phyloP scores from a whole-genome alignment of 2,329 filamentous ascomycete species.

The Leptographium radiaticola region DNA sequence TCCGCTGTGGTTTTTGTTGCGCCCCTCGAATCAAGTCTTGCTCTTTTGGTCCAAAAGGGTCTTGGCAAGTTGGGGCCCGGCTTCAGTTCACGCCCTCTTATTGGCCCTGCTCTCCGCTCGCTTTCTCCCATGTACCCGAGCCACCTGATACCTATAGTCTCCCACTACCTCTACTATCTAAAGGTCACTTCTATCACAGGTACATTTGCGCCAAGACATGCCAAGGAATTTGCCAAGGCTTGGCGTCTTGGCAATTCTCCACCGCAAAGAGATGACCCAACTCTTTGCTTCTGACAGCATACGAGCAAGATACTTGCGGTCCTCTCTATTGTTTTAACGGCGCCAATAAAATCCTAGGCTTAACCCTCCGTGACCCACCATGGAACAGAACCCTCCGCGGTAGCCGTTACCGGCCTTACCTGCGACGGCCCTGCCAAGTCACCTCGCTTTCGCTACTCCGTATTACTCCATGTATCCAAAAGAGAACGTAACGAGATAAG shows the following conservation, averaged over 20 bases:
- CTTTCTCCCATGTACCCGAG: not conserved
- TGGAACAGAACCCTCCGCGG: no score
- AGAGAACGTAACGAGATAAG: no score
- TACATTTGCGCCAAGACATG: slow-evolving; percentile 12
- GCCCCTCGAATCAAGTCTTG: not conserved
- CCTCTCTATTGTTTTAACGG: no score
- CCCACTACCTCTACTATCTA: rapidly evolving
- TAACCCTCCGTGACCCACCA: no score
- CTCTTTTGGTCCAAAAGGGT: slow-evolving; percentile 6
- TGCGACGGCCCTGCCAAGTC: no score
- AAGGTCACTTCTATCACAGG: not conserved
- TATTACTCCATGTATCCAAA: no score
- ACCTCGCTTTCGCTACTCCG: no score
- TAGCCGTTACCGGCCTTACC: no score
- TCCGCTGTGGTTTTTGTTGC: not conserved
- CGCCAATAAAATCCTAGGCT: no score
- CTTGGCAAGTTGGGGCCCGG: slow-evolving; percentile 11
- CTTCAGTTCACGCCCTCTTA: not conserved
- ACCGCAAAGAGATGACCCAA: not conserved
- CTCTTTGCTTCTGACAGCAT: not conserved
- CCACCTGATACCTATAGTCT: not conserved
- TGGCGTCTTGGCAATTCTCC: slow-evolving; percentile 13
- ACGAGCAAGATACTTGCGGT: no score
- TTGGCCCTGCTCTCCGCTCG: not conserved
- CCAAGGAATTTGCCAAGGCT: slow-evolving; percentile 13